Conservation (phyloP, 306 rosid genomes). For the Alnus rubra region DNA sequence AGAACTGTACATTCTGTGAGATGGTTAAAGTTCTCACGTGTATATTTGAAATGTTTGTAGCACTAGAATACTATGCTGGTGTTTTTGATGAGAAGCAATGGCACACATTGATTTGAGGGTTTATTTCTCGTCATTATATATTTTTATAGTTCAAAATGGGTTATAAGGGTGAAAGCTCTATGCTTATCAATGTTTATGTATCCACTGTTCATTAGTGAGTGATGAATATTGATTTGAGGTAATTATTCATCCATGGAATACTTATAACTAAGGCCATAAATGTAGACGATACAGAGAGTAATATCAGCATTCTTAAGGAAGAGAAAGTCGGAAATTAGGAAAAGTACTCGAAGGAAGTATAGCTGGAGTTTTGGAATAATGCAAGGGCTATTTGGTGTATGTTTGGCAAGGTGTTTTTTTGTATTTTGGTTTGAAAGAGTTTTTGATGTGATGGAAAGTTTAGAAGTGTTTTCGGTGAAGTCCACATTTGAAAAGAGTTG, state of each 20-base stretch:
- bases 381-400: not conserved
- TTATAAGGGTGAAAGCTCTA: constrained; percentile 4
- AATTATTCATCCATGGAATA: not conserved
- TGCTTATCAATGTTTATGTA: constrained; percentile 2
- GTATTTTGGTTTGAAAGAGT: too few species aligned
- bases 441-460: too few species aligned
- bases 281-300: not conserved
- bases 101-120: not conserved
- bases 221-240: not conserved
- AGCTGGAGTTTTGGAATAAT: not conserved
- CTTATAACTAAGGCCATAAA: not conserved
- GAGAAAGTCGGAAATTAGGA: not conserved
- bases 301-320: not conserved
- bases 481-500: too few species aligned
- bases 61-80: not conserved
- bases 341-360: not conserved
- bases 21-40: not conserved
- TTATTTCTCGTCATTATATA: not conserved
- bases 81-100: not conserved
- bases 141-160: constrained; percentile 4
- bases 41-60: not conserved
- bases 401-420: too few species aligned
- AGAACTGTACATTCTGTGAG: not conserved
- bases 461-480: too few species aligned
- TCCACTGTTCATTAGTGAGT: constrained; percentile 8